A percentile compares a stretch with the other conserved stretches of the same genome.
These are phyloP conservation scores for Monarda citriodora DNA, from an alignment of 305 asterid species.

Conservation along the genomic window DNA sequence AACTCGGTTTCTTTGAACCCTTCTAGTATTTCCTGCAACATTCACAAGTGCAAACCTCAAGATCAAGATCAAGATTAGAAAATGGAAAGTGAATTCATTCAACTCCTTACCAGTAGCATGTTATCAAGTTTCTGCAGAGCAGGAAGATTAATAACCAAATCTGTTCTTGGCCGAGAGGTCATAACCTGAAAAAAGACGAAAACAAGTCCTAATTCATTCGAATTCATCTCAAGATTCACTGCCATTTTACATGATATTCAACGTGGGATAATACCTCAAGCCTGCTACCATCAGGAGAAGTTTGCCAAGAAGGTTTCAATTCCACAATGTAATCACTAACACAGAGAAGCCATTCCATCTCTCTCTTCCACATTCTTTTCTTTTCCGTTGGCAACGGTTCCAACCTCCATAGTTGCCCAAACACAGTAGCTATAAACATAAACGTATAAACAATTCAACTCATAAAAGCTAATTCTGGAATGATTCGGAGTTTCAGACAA, in stretches of 20 bases:
- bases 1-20: conserved; percentile 79
- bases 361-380: conserved; percentile 91
- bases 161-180: conserved; percentile 57
- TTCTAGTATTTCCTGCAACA: conserved; percentile 82
- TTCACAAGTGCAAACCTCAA: neutral
- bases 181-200: conserved; percentile 52
- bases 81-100: neutral
- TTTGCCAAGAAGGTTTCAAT: conserved; percentile 81
- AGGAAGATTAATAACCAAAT: conserved; percentile 82
- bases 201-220: neutral
- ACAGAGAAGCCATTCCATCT: conserved; percentile 87
- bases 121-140: conserved; percentile 94
- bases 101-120: conserved; percentile 58
- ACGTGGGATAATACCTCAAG: conserved; percentile 58
- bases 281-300: conserved; percentile 81
- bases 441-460: neutral
- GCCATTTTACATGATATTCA: too few relatives aligned
- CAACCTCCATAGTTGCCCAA: conserved; percentile 97
- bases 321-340: conserved; percentile 88
- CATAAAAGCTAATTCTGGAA: too few relatives aligned
- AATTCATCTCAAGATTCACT: too few relatives aligned
- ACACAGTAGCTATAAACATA: conserved; percentile 67
- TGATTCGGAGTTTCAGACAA: too few relatives aligned
- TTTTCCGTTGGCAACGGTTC: conserved; percentile 79
- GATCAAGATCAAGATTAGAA: neutral